Base-by-base conservation (phyloP, 331 rosid genomes). In the Malus hybrid region DNA sequence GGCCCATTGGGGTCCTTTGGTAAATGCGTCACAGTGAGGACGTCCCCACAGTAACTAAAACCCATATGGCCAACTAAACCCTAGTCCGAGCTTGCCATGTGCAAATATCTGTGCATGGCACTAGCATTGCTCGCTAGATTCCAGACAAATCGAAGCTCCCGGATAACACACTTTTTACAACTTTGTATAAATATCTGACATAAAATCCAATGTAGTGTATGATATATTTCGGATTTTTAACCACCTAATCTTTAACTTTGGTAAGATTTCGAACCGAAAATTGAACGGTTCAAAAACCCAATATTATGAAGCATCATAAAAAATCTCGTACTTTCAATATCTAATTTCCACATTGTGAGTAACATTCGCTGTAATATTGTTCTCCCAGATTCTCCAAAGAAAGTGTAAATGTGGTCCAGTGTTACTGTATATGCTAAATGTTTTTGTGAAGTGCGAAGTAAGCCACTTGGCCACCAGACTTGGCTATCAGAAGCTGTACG, bases 31-130 rank as follows among this genome's bases (percentile, higher is more conserved):
- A 64, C 44, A 32, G 46, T 31, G 27, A 32, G 69, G 69, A 31
- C 7, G 10, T 9, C 13, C 44, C 69, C 9, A 18, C 69, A 18
- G 62, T 57, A 39, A 39, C 44, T 39, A 39, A 39, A 18, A 6
- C 11, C n/a, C 8, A 10, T 4, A 18, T 6, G 5, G 42, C 69
- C 54, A 50, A 36, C 12, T 48, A 63, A 36, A 69, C 61, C 34
- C 44, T 54, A 46, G 50, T 15, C 2, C 22, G 27, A 66, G 70
- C 74, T 62, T 57, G 2, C 24, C 83, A 73, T 73, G 83, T 73
- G 79, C 66, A 18, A 16, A 56, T 15, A 10, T 27, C 12, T 27
- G 52, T 10, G 56, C 63, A 32, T 59, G 44, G 29, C 75, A 31
- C 54, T 1, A 22, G 5, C 7, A 46, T 33, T 79, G 79, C 65